Base-by-base conservation (phyloP, 1,139 yeast species). In the Blastobotrys serpentis region DNA sequence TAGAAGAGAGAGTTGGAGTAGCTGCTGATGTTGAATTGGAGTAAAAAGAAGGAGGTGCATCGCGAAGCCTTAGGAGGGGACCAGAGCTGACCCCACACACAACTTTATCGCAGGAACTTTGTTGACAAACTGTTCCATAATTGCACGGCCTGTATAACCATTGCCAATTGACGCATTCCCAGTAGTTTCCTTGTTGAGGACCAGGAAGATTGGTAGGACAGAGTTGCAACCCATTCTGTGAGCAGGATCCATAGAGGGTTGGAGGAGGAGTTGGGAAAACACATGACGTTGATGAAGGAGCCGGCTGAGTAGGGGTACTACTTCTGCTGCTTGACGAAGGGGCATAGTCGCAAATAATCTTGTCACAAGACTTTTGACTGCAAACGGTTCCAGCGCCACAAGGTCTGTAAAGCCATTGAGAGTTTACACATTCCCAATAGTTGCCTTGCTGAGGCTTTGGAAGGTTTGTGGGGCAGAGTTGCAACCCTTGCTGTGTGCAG, bases 301-400 rank as follows among this genome's bases (percentile, higher is more conserved):
- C n/a, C n/a, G n/a, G n/a, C n/a, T n/a, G n/a, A n/a, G n/a, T n/a
- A n/a, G n/a, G n/a, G n/a, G n/a, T n/a, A n/a, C n/a, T n/a, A 23
- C 26, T 23, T 23, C 26, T 23, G 26, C n/a, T n/a, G n/a, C n/a
- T n/a, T n/a, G n/a, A n/a, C n/a, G n/a, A n/a, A n/a, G n/a, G n/a
- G n/a, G n/a, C n/a, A n/a, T n/a, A 29, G 13, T 29, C 32, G 16
- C 40, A 36, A 19, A 36, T 18, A n/a, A 36, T 36, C 2, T 7
- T 4, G n/a, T 36, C 40, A 4, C 40, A 17, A n/a, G 40, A 17
- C 26, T 11, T 11, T 25, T 36, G 40, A 11, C 22, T 4, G 14
- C 40, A 36, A 36, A 19, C 14, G 6, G 40, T 36, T n/a, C 40
- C 40, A 4, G 22, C 25, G 13, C 40, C 40, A 36, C 40, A 36